Base-by-base conservation (phyloP, 2,329 filamentous ascomycete species). In the Graphilbum sp. region DNA sequence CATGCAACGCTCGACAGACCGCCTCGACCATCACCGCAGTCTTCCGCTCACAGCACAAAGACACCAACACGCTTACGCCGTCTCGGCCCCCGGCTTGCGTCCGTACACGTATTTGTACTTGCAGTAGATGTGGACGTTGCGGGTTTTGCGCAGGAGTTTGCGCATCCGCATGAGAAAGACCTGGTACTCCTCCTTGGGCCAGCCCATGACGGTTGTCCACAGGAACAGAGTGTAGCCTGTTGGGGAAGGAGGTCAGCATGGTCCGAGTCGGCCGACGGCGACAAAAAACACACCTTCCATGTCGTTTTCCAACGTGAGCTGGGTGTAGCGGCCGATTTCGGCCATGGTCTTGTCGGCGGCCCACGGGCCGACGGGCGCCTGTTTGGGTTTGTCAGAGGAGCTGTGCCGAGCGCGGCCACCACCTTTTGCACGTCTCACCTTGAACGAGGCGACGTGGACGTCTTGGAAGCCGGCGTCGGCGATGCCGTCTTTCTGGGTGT, bases 391-490 rank as follows among this genome's bases (percentile, higher is more conserved):
- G n/a, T n/a, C n/a, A n/a, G n/a, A n/a, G n/a, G n/a, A n/a, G n/a
- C n/a, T n/a, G n/a, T n/a, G n/a, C n/a, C n/a, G n/a, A n/a, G n/a
- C n/a, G n/a, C n/a, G n/a, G n/a, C n/a, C n/a, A n/a, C n/a, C n/a
- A n/a, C n/a, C n/a, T n/a, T n/a, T n/a, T n/a, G n/a, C n/a, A n/a
- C n/a, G n/a, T n/a, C n/a, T n/a, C n/a, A 30, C 15, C 27, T 13
- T n/a, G 27, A 5, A 30, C 6, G 10, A 6, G 10, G 6, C 15
- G 27, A n/a, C 10, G 7, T 13, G 5, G 15, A 67, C 45, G 19
- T 52, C 49, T 29, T 52, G 48, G 48, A 67, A 69, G 5, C 66
- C 66, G 5, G 59, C 55, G 5, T 47, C 50, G n/a, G 31, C 24
- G 9, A 35, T 18, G 10, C 17, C 16, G 21, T 18, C 25, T 9